Percentiles rank a stretch among this genome's conserved stretches.
These are phyloP conservation scores for Coniella lustricola DNA, from an alignment of 2,329 filamentous ascomycete genomes.

Conservation along the genomic window DNA sequence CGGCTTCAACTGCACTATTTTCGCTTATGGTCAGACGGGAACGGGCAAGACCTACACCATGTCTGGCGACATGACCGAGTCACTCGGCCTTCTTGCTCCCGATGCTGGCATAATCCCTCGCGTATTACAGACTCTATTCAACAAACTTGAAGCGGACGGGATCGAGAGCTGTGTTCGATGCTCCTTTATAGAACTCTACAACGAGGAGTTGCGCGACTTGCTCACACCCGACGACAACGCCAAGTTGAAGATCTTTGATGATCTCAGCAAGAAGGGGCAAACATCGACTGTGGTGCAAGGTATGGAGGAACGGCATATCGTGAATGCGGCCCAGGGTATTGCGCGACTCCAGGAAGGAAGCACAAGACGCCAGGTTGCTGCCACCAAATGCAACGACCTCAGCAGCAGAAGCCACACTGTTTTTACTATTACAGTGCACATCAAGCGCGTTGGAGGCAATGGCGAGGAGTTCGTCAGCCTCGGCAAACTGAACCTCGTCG, in stretches of 20 bases:
- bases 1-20: slow-evolving; percentile 97
- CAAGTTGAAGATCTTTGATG: slow-evolving; percentile 95
- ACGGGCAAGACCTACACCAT: slow-evolving; percentile 99
- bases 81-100: slow-evolving; percentile 77
- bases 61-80: slow-evolving; percentile 94
- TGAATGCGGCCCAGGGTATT: slow-evolving; percentile 76
- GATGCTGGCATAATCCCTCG: slow-evolving; percentile 92
- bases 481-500: slow-evolving; percentile 92
- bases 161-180: slow-evolving; percentile 88
- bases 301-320: slow-evolving; percentile 95
- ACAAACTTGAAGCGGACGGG: slow-evolving; percentile 70
- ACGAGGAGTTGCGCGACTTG: slow-evolving; percentile 90
- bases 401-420: slow-evolving; percentile 96
- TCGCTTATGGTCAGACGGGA: slow-evolving; percentile 95
- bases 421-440: slow-evolving; percentile 89
- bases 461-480: slow-evolving; percentile 86
- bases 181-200: slow-evolving; percentile 98
- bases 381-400: slow-evolving; percentile 98
- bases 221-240: slow-evolving; percentile 72
- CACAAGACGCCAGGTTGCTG: slow-evolving; percentile 92
- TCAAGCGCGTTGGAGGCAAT: slow-evolving; percentile 72
- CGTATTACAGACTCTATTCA: slow-evolving; percentile 79
- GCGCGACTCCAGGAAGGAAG: slow-evolving; percentile 83
- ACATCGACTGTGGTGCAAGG: slow-evolving; percentile 85
- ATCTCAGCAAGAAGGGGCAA: slow-evolving; percentile 78